These are phyloP conservation scores for Saprolegnia parasitica DNA, from an alignment of 352 stramenopile genomes.

Conservation along the genomic window DNA sequence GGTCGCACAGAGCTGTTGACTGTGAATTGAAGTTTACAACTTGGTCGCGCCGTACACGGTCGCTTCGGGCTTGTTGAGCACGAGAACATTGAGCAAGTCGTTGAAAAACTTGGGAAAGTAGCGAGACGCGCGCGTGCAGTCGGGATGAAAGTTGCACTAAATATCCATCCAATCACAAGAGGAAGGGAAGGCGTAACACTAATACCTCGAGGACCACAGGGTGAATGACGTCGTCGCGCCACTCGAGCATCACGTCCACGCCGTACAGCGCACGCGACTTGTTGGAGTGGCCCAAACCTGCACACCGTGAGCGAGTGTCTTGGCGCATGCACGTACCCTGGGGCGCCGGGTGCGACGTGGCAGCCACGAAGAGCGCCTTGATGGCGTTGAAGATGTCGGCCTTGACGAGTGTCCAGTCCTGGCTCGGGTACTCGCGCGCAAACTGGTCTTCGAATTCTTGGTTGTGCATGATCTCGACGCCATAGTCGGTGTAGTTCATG, in stretches of 20 bases:
- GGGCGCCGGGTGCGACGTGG: conserved; percentile 40
- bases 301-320: not conserved
- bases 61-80: conserved; percentile 41
- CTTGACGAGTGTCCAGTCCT: conserved; percentile 44
- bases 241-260: conserved; percentile 52
- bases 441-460: conserved; percentile 45
- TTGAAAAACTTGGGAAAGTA: conserved; percentile 55
- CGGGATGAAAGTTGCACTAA: conserved; percentile 45
- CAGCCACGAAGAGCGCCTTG: conserved; percentile 46
- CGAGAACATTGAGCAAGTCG: conserved; percentile 52
- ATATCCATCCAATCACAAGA: not conserved
- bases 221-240: conserved; percentile 41
- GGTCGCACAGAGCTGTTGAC: no score
- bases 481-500: conserved; percentile 52
- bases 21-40: conserved; percentile 37
- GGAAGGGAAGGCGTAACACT: not conserved
- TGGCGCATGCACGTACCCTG: conserved; percentile 28
- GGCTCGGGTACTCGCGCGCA: conserved; percentile 45
- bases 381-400: conserved; percentile 43
- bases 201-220: conserved; percentile 45
- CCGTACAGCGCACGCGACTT: conserved; percentile 54
- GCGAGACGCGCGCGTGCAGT: conserved; percentile 51
- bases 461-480: conserved; percentile 50
- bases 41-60: conserved; percentile 42
- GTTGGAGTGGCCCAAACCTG: conserved; percentile 39